Percentiles rank a stretch among this genome's conserved stretches.
phyloP scores from a whole-genome alignment of 768 basidiomycete species.

The Hypsizygus marmoreus region DNA sequence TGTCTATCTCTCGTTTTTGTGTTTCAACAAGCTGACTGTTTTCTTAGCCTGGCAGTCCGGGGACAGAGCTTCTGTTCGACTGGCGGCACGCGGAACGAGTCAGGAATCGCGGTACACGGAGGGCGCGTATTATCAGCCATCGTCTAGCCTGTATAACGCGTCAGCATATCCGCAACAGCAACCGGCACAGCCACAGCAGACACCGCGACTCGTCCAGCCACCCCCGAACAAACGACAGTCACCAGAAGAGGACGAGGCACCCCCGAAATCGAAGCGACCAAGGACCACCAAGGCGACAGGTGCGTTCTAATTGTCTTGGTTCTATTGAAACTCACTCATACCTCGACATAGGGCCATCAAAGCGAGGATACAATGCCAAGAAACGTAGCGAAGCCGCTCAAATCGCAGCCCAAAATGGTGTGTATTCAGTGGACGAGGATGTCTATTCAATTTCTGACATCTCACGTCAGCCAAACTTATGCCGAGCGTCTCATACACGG shows the following conservation, averaged over 20 bases:
- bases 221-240: constrained; percentile 33
- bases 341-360: constrained; percentile 42
- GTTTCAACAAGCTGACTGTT: constrained; percentile 20
- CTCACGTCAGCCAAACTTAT: constrained; percentile 42
- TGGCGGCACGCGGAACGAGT: constrained; percentile 52
- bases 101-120: constrained; percentile 25
- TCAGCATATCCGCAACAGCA: constrained; percentile 6
- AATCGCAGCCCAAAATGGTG: constrained; percentile 67
- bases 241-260: constrained; percentile 39
- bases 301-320: constrained; percentile 11
- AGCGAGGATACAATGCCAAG: constrained; percentile 70
- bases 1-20: constrained; percentile 23
- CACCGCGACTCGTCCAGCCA: constrained; percentile 20
- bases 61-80: constrained; percentile 59
- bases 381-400: constrained; percentile 73
- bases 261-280: constrained; percentile 50
- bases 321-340: constrained; percentile 6
- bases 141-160: constrained; percentile 11
- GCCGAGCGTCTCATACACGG: constrained; percentile 45
- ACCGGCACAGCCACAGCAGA: constrained; percentile 1
- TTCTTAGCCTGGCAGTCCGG: constrained; percentile 49
- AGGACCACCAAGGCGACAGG: constrained; percentile 39
- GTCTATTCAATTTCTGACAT: constrained; percentile 5
- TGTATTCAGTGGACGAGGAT: constrained; percentile 23
- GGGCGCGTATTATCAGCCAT: constrained; percentile 10